A percentile compares a stretch with the other conserved stretches of the same genome.
These are phyloP conservation scores for Anacardium occidentale DNA, from an alignment of 345 rosid genomes.

Conservation along the genomic window DNA sequence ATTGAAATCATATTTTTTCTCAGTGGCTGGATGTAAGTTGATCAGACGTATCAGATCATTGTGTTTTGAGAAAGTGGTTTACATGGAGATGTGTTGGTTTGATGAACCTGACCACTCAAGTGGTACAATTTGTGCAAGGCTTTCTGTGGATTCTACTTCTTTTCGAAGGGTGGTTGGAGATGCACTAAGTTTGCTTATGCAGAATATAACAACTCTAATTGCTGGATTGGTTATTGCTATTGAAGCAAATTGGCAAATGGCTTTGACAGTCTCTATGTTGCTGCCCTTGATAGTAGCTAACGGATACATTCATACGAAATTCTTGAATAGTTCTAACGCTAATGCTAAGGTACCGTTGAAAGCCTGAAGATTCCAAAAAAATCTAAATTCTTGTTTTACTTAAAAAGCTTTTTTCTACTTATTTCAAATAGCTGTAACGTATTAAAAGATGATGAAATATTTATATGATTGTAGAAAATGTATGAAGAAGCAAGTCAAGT, in stretches of 20 bases:
- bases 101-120: slow-evolving; percentile 71
- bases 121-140: slow-evolving; percentile 71
- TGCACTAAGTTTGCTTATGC: slow-evolving; percentile 51
- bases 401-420: neutral
- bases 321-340: slow-evolving; percentile 68
- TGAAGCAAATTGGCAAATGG: slow-evolving; percentile 63
- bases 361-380: too few species aligned
- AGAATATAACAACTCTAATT: slow-evolving; percentile 49
- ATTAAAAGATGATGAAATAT: neutral
- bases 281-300: slow-evolving; percentile 60
- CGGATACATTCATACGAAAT: slow-evolving; percentile 54
- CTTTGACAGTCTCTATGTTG: slow-evolving; percentile 51
- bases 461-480: slow-evolving; percentile 42
- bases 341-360: slow-evolving; percentile 59
- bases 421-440: neutral
- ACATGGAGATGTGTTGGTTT: slow-evolving; percentile 84
- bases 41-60: slow-evolving; percentile 54
- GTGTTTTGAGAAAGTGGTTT: slow-evolving; percentile 71
- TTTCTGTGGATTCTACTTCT: slow-evolving; percentile 74
- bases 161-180: slow-evolving; percentile 70
- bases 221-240: slow-evolving; percentile 71
- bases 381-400: neutral
- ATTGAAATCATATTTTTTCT: slow-evolving; percentile 47
- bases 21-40: slow-evolving; percentile 63
- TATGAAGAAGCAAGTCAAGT: slow-evolving; percentile 90